Evolutionary conservation across 495 filamentous ascomycete species (phyloP), one percentile per base, ranked within the genome.

Genomic region (Penicillium pancosmium): DNA sequence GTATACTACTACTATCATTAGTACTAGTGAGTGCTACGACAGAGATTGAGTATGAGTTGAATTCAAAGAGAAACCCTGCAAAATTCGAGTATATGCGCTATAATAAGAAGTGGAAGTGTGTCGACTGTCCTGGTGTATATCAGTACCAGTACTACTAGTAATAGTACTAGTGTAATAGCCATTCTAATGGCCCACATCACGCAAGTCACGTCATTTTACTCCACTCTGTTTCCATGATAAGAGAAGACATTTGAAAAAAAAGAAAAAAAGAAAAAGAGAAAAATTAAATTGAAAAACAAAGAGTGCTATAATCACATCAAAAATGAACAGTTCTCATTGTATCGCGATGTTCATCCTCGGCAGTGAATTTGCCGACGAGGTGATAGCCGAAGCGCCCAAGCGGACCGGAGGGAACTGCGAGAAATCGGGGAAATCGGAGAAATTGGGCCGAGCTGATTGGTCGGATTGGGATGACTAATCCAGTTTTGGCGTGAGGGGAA

Each of bases 191-290:
- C 34, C 36, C 36, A 38, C 36, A 38, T 38, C 36, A 31, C 27
- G 3, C 34, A 13, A 36, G 36, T 38, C 41, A 44, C 41, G 41
- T 44, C 41, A 44, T 44, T 44, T 7, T 44, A 44, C 41, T 18
- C 41, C 41, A 44, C 41, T 44, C 41, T 44, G 15, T 44, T n/a
- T 44, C 41, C 16, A 44, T 44, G n/a, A 38, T 13, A 38, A 13
- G 36, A 38, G 15, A 15, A 38, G 10, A 13, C 5, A 13, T n/a
- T 13, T 38, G 8, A 38, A 44, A 43, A 43, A 16, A 18, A 13
- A 43, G 0, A 27, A 27, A 27, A 5, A 27, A 27, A 0, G 27
- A 27, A 27, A 31, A 7, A 31, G 1, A 31, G 4, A 31, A 31
- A 31, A 31, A 31, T 21, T 21, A 21, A 21, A 21, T 21, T 21